These are phyloP conservation scores for Penicillium italicum DNA, from an alignment of 2,329 filamentous ascomycete genomes.

Conservation along the genomic window DNA sequence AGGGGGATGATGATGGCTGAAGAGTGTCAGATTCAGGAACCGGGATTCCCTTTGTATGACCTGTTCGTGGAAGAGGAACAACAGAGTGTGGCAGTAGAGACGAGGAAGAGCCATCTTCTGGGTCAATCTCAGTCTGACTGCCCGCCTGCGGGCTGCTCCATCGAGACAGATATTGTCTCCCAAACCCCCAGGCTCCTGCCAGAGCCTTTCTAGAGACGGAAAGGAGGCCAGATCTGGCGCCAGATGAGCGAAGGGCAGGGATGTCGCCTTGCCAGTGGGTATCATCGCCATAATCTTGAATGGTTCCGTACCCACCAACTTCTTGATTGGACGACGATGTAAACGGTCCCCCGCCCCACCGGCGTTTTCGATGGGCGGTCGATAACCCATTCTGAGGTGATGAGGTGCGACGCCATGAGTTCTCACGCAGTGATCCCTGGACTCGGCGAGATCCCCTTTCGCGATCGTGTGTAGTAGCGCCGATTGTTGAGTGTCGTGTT, in stretches of 20 bases:
- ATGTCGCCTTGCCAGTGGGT: neutral
- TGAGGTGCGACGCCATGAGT: conserved; percentile 26
- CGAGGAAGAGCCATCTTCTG: conserved; percentile 11
- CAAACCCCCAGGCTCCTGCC: conserved; percentile 24
- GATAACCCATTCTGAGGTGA: conserved; percentile 22
- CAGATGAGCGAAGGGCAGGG: neutral
- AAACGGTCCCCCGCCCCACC: conserved; percentile 15
- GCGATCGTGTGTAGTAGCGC: conserved; percentile 16
- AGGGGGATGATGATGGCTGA: conserved; percentile 8
- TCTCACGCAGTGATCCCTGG: conserved; percentile 12
- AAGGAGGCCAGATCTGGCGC: conserved; percentile 17
- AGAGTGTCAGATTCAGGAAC: neutral
- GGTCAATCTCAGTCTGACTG: conserved; percentile 1
- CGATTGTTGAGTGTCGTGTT: conserved; percentile 23
- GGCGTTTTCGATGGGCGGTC: conserved; percentile 20
- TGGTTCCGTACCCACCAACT: conserved; percentile 27
- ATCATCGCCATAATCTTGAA: conserved; percentile 20
- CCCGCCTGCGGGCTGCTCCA: conserved; percentile 25
- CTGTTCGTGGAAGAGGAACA: neutral
- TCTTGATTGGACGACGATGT: conserved; percentile 31
- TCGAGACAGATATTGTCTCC: conserved; percentile 24
- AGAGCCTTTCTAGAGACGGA: conserved; percentile 29
- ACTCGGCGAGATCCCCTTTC: conserved; percentile 23
- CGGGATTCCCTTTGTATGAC: neutral
- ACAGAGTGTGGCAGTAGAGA: conserved; percentile 15